Percentiles rank a stretch among this genome's conserved stretches.
These are phyloP conservation scores for Cercospora canescens DNA, from an alignment of 2,329 filamentous ascomycete genomes.

Conservation along the genomic window DNA sequence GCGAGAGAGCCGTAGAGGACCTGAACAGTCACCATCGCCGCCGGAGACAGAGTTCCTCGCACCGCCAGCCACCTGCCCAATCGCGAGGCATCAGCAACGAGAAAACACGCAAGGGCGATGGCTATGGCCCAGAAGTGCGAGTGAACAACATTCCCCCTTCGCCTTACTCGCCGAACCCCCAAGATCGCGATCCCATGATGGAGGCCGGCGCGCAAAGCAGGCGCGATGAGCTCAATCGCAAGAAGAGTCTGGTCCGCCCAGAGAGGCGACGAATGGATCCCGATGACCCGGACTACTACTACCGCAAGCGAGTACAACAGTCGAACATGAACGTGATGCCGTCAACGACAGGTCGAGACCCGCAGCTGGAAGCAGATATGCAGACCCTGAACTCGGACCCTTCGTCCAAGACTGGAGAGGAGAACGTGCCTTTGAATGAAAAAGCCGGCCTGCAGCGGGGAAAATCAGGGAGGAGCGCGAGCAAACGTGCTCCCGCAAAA, in stretches of 20 bases:
- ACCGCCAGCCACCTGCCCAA: constrained; percentile 2
- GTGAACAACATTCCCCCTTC: constrained; percentile 39
- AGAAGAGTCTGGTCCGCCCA: constrained; percentile 84
- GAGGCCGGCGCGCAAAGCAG: constrained; percentile 42
- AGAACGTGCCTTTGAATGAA: constrained; percentile 39
- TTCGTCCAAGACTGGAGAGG: constrained; percentile 18
- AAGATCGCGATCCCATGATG: constrained; percentile 57
- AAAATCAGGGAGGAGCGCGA: constrained; percentile 37
- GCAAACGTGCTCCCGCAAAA: constrained; percentile 35
- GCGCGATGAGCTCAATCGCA: constrained; percentile 60
- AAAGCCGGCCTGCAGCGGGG: constrained; percentile 22
- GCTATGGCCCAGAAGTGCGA: constrained; percentile 17
- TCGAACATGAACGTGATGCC: constrained; percentile 88
- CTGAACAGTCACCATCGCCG: constrained; percentile 22
- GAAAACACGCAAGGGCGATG: constrained; percentile 39
- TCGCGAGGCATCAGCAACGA: constrained; percentile 18
- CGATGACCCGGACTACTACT: constrained; percentile 93
- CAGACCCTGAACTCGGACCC: constrained; percentile 60
- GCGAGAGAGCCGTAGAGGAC: constrained; percentile 19
- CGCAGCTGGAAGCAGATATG: constrained; percentile 67
- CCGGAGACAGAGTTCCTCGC: constrained; percentile 28
- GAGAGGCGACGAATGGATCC: constrained; percentile 83
- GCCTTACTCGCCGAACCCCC: constrained; percentile 40
- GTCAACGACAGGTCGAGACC: constrained; percentile 90
- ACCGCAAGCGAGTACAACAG: constrained; percentile 77